Percentiles rank a stretch among this genome's conserved stretches.
These are phyloP conservation scores for Geosmithia flava DNA, from an alignment of 2,329 filamentous ascomycete species.

Conservation along the genomic window DNA sequence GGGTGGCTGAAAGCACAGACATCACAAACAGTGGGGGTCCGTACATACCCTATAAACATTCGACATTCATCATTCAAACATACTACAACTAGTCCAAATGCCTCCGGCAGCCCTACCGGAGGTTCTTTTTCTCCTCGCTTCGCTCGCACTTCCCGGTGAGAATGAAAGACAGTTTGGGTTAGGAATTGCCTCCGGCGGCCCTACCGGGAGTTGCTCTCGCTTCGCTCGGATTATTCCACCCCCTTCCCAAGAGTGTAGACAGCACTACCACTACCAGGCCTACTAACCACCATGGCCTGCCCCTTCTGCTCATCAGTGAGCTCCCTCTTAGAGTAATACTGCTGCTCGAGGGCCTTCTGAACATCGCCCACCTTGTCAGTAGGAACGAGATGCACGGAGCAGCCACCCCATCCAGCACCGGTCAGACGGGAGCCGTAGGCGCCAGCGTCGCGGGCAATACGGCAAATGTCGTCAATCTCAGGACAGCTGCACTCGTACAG, in stretches of 20 bases:
- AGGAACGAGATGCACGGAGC: constrained; percentile 85
- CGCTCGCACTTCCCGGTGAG: too few relatives aligned
- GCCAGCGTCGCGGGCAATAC: constrained; percentile 65
- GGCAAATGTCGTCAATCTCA: constrained; percentile 82
- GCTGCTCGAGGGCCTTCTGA: constrained; percentile 60
- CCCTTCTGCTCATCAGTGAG: constrained; percentile 59
- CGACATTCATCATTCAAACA: too few relatives aligned
- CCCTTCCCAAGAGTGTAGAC: constrained; percentile 20
- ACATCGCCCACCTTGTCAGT: constrained; percentile 70
- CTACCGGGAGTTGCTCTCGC: too few relatives aligned
- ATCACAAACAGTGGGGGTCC: too few relatives aligned
- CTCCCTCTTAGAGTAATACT: constrained; percentile 66
- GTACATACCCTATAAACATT: too few relatives aligned
- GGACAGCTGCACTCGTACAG: constrained; percentile 86
- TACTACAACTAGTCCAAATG: too few relatives aligned
- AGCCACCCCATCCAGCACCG: constrained; percentile 94
- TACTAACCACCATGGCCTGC: constrained; percentile 77
- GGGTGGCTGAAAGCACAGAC: too few relatives aligned
- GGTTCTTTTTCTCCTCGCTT: too few relatives aligned
- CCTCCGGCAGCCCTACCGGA: too few relatives aligned
- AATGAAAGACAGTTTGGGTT: too few relatives aligned
- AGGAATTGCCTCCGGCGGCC: too few relatives aligned
- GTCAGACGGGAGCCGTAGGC: constrained; percentile 79
- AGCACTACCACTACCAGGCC: constrained; percentile 65
- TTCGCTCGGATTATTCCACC: too few relatives aligned